These are phyloP conservation scores for Arthroderma sp. DNA, from an alignment of 2,329 filamentous ascomycete species.

Conservation along the genomic window DNA sequence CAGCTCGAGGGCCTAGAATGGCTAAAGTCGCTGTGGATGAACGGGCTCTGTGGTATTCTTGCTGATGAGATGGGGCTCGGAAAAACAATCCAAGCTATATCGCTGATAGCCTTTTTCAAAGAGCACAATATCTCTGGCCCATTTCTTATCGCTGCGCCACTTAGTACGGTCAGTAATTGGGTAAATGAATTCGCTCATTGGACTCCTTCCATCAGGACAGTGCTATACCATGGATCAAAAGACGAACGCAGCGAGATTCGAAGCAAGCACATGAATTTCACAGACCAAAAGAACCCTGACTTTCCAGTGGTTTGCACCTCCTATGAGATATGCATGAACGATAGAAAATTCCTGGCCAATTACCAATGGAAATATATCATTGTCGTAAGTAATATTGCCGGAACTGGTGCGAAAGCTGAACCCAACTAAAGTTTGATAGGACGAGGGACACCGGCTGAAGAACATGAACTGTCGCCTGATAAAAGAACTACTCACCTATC, in stretches of 20 bases:
- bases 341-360: conserved; percentile 64
- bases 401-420: no score
- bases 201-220: conserved; percentile 75
- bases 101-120: conserved; percentile 71
- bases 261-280: conserved; percentile 51
- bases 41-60: conserved; percentile 80
- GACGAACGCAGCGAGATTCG: conserved; percentile 65
- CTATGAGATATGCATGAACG: conserved; percentile 91
- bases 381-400: conserved; percentile 45
- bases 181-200: conserved; percentile 84
- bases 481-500: conserved; percentile 73
- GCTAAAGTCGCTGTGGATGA: conserved; percentile 73
- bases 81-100: conserved; percentile 85
- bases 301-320: conserved; percentile 92
- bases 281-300: conserved; percentile 51
- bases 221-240: conserved; percentile 82
- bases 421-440: conserved; percentile 33
- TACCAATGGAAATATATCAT: conserved; percentile 98
- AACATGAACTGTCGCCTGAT: conserved; percentile 91
- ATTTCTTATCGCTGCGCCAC: conserved; percentile 76
- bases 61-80: conserved; percentile 92
- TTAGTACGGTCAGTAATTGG: conserved; percentile 93
- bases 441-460: conserved; percentile 94
- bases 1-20: conserved; percentile 90
- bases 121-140: conserved; percentile 82